Conservation (phyloP, 1,284 basidiomycete species). For the Athelia psychrophila region DNA sequence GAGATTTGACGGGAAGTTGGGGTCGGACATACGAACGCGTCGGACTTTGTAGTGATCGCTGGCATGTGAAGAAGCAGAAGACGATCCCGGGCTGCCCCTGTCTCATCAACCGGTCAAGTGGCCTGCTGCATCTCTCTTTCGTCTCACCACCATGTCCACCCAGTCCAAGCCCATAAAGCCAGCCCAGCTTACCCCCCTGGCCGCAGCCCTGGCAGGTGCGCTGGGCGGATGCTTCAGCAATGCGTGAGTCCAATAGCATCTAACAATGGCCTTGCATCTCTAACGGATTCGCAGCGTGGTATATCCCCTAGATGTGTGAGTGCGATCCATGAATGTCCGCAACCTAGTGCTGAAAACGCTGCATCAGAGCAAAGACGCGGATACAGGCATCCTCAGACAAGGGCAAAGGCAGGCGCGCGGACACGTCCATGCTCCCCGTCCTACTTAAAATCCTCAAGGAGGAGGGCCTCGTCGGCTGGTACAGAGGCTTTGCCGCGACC, state of each 20-base stretch:
- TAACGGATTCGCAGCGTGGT: slow-evolving; percentile 75
- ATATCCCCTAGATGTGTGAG: slow-evolving; percentile 94
- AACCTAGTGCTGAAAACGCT: slow-evolving; percentile 6
- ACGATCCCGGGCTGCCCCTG: too few relatives aligned
- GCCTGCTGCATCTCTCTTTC: background rate
- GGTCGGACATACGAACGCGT: slow-evolving; percentile 13
- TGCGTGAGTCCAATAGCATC: slow-evolving; percentile 76
- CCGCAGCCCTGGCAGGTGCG: slow-evolving; percentile 91
- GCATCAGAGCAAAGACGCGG: slow-evolving; percentile 86
- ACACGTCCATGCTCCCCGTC: slow-evolving; percentile 63
- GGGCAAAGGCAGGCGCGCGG: slow-evolving; percentile 45
- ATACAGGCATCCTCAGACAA: slow-evolving; percentile 76
- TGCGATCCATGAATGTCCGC: slow-evolving; percentile 15
- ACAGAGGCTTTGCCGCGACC: slow-evolving; percentile 94
- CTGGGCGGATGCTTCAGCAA: slow-evolving; percentile 92
- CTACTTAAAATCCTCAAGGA: slow-evolving; percentile 70
- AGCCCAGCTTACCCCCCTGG: slow-evolving; percentile 82
- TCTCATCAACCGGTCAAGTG: too few relatives aligned
- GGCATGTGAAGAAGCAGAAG: background rate
- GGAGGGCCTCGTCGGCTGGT: slow-evolving; percentile 83
- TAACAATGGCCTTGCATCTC: too few relatives aligned
- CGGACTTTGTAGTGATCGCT: too few relatives aligned
- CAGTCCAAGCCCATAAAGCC: slow-evolving; percentile 47
- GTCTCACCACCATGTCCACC: slow-evolving; percentile 40
- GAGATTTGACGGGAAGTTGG: slow-evolving; percentile 34